Percentiles rank a stretch among this genome's conserved stretches.
These are phyloP conservation scores for Rossbeevera mucosa DNA, from an alignment of 768 basidiomycete genomes.

Conservation along the genomic window DNA sequence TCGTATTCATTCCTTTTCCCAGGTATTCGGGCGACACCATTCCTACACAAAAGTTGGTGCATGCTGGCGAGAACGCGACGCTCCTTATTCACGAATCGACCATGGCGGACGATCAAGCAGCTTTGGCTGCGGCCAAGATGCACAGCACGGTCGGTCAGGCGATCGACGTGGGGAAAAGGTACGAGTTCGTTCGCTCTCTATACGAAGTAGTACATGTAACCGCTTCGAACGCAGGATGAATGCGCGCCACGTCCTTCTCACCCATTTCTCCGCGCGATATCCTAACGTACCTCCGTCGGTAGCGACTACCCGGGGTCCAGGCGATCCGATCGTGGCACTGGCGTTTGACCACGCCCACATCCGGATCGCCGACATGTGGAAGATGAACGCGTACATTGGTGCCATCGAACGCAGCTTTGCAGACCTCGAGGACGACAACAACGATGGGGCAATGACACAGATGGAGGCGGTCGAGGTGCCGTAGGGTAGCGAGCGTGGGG, in stretches of 20 bases:
- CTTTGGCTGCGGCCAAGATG: constrained; percentile 67
- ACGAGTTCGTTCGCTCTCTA: constrained; percentile 18
- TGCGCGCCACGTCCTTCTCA: constrained; percentile 81
- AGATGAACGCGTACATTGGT: constrained; percentile 69
- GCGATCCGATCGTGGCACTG: constrained; percentile 54
- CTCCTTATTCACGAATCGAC: constrained; percentile 94
- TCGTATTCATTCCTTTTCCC: neutral
- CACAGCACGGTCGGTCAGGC: constrained; percentile 93
- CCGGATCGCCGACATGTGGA: constrained; percentile 78
- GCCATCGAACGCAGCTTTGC: constrained; percentile 61
- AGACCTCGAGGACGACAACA: constrained; percentile 48
- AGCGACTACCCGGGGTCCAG: constrained; percentile 13
- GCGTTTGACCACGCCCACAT: constrained; percentile 81
- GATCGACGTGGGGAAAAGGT: constrained; percentile 70
- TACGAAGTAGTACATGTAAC: neutral
- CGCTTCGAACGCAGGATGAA: constrained; percentile 57
- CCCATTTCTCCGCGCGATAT: constrained; percentile 93
- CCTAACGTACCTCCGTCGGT: constrained; percentile 70
- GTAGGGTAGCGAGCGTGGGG: neutral
- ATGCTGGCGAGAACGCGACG: constrained; percentile 62
- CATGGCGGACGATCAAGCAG: constrained; percentile 78
- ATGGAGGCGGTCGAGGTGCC: constrained; percentile 18
- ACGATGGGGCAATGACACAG: neutral
- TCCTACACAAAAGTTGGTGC: constrained; percentile 64
- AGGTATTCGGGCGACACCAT: constrained; percentile 85